Evolutionary conservation across 1,284 basidiomycete species (phyloP), one percentile per base, ranked within the genome.

Genomic region (Austroboletus novae-zelandiae): DNA sequence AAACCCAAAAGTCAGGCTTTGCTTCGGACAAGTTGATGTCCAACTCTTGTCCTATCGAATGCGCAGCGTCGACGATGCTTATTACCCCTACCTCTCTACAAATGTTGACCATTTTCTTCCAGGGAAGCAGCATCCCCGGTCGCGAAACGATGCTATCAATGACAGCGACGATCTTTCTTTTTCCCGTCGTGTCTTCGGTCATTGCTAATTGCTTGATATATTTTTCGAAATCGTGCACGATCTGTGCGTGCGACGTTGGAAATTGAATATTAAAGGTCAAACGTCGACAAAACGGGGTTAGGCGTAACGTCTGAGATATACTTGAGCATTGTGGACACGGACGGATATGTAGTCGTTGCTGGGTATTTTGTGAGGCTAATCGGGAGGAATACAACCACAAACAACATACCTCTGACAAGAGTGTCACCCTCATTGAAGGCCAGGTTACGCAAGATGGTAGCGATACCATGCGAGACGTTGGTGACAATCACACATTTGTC

Each of bases 41-140:
- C 13, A 75, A 55, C 52, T 82, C 79, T 56, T 83, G 81, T 0
- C 91, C 91, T 42, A 94, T 83, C 4, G 84, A 83, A 65, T 96
- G 94, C 0, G 94, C 94, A 0, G 77, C 94, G 59, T 97, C 94
- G 14, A 97, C 68, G 15, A 94, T 67, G 48, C 79, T 86, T 68
- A 82, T 80, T 2, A 86, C 77, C 4, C 80, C 81, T 48, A 84
- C 81, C 56, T 88, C 79, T 57, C 77, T 78, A 61, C 85, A 87
- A n/a, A 91, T 72, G 18, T 74, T 66, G 0, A 87, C 83, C 62
- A 95, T 75, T 54, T 84, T 78, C 62, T 87, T 74, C 94, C 93
- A 96, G 0, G 94, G 94, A 30, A 92, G 71, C 0, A 75, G 62
- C 4, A 82, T 80, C 0, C 88, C 93, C 0, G 93, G 93, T 37